A percentile compares a stretch with the other conserved stretches of the same genome.
These are phyloP conservation scores for Tetrapisispora pingtungensis DNA, from an alignment of 805 yeast species.

Conservation along the genomic window DNA sequence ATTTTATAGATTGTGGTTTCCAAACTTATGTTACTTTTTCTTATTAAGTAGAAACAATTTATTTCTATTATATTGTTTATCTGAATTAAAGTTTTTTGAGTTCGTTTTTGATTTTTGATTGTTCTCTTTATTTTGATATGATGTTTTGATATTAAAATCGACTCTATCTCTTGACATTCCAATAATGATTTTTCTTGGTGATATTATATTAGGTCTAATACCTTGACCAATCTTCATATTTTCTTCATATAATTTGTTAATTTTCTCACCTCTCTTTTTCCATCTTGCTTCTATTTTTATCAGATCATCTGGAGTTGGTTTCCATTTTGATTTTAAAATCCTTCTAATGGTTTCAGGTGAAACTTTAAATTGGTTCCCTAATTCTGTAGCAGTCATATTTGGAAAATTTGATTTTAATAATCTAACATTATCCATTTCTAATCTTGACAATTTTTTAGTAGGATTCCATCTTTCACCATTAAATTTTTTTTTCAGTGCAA, in stretches of 20 bases:
- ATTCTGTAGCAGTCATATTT: conserved; percentile 43
- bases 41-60: background rate
- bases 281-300: conserved; percentile 40
- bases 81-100: background rate
- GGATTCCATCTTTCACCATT: conserved; percentile 58
- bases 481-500: conserved; percentile 52
- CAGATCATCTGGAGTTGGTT: conserved; percentile 49
- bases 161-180: background rate
- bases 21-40: background rate
- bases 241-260: conserved; percentile 19
- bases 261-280: conserved; percentile 37
- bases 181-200: background rate
- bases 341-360: conserved; percentile 79
- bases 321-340: conserved; percentile 69
- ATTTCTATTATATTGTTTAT: background rate
- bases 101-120: background rate
- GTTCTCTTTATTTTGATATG: background rate
- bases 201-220: background rate
- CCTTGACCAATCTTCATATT: background rate
- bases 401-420: conserved; percentile 49
- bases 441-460: conserved; percentile 52
- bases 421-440: conserved; percentile 56
- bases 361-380: conserved; percentile 55
- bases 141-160: background rate
- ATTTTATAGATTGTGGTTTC: no score